Base-by-base conservation (phyloP, 1,284 basidiomycete species). In the Agaricales sp. region DNA sequence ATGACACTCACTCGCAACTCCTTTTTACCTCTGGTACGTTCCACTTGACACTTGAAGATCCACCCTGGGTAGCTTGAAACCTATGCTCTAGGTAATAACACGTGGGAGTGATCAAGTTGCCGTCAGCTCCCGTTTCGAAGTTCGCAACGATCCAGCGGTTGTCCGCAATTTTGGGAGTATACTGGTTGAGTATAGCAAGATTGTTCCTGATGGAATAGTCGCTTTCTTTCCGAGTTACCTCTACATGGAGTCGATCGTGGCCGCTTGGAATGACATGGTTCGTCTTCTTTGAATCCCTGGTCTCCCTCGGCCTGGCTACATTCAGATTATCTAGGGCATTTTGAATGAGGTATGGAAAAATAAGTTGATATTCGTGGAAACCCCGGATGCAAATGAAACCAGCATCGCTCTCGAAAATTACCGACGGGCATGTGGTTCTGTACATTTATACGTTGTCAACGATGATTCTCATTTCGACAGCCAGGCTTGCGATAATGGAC, bases 261-360 rank as follows among this genome's bases (percentile, higher is more conserved):
- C 93, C 2, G 96, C 96, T 12, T 99, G 96, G 96, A 97, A 98
- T 64, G 96, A 99, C 64, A 99, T 99, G 96, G 92, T 92, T 59
- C 54, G 82, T 61, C 59, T 41, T 43, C 24, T 45, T 26, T 44
- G 21, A 35, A 11, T 45, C 37, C 20, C 43, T 45, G 30, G 18
- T 30, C n/a, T n/a, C 41, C 21, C n/a, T 24, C 47, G 19, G 37
- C 18, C 12, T 14, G 46, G 23, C 24, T 30, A 25, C 30, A 26
- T 38, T 39, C 6, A 30, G 30, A 20, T 35, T 47, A 20, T 14
- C 37, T 56, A 95, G 92, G 96, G 95, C 44, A 99, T 99, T 57
- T 71, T 99, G 53, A 97, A 95, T 60, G 94, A 99, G 72, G 96
- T 97, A 16, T 98, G 96, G 94, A 99, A 99, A 69, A 85, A 99